A percentile compares a stretch with the other conserved stretches of the same genome.
These are phyloP conservation scores for Diatrype stigma DNA, from an alignment of 2,329 filamentous ascomycete species.

Conservation along the genomic window DNA sequence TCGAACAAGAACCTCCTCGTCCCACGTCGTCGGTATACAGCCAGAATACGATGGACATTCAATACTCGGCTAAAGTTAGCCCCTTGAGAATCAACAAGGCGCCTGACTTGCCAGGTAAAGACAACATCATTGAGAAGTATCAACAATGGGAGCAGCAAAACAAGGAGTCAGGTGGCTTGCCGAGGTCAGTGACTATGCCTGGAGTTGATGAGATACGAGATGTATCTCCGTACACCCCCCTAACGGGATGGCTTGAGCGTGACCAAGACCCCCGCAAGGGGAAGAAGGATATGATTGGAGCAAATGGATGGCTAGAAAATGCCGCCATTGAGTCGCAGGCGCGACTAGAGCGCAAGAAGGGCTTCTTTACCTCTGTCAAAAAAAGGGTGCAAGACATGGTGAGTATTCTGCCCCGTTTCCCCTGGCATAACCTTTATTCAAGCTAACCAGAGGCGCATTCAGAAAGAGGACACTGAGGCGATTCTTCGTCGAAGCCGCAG, in stretches of 20 bases:
- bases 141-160: neutral
- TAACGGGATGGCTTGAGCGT: constrained; percentile 24
- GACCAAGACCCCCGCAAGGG: constrained; percentile 27
- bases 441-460: neutral
- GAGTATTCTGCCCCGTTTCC: constrained; percentile 17
- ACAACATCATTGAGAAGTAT: constrained; percentile 1
- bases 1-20: neutral
- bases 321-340: constrained; percentile 15
- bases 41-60: neutral
- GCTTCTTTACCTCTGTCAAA: constrained; percentile 23
- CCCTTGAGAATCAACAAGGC: constrained; percentile 5
- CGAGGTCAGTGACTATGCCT: constrained; percentile 6
- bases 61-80: constrained; percentile 1
- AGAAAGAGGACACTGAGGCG: too few relatives aligned
- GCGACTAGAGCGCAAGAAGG: constrained; percentile 17
- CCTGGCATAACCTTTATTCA: neutral
- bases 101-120: neutral
- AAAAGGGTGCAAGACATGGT: constrained; percentile 54
- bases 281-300: constrained; percentile 50
- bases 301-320: constrained; percentile 54
- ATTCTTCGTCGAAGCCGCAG: neutral
- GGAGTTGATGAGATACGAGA: constrained; percentile 1
- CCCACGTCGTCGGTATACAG: neutral
- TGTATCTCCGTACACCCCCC: constrained; percentile 18
- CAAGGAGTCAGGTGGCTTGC: neutral